Evolutionary conservation across 2,329 filamentous ascomycete species (phyloP), one percentile per base, ranked within the genome.

Genomic region (Penicillium oxalicum): DNA sequence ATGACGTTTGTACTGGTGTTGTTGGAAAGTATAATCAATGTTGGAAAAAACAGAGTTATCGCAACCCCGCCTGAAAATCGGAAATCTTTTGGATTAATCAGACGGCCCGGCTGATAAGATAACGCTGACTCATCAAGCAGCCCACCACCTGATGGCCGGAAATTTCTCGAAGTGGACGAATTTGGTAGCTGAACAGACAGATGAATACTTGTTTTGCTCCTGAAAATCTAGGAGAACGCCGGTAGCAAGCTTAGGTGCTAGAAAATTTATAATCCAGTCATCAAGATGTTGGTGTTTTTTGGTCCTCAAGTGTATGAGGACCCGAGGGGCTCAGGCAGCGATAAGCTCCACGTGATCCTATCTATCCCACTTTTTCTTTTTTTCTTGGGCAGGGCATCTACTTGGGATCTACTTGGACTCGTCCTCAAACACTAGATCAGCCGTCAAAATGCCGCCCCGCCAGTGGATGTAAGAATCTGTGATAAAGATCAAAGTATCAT

Each of bases 381-480:
- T 57, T 54, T 50, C 47, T 48, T 36, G 24, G 41, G 46, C 8
- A 25, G 29, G 8, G 29, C 29, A 32, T 8, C 29, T 8, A 4
- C 7, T 4, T 7, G 4, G 11, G 29, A 32, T 8, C 8, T 11
- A 32, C 11, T 32, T 32, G 29, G 29, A 7, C 11, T 11, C 11
- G 29, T 11, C 26, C 37, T 44, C 27, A 12, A 25, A 26, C 43
- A 37, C 34, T 47, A 44, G 50, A 49, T 37, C 39, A 51, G 39
- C 34, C 50, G 44, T 53, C 74, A 85, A 76, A 40, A 91, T 91
- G 87, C 79, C 86, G 61, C 79, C 77, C 59, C 81, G 80, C 71
- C 83, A 84, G 75, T 88, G 86, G 81, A 88, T 87, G 83, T 85
- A 74, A 59, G 79, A 70, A 45, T 45, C 7, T 12, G n/a, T 2